Evolutionary conservation across 2,329 filamentous ascomycete species (phyloP).

Genomic region (Paecilomyces sp.): DNA sequence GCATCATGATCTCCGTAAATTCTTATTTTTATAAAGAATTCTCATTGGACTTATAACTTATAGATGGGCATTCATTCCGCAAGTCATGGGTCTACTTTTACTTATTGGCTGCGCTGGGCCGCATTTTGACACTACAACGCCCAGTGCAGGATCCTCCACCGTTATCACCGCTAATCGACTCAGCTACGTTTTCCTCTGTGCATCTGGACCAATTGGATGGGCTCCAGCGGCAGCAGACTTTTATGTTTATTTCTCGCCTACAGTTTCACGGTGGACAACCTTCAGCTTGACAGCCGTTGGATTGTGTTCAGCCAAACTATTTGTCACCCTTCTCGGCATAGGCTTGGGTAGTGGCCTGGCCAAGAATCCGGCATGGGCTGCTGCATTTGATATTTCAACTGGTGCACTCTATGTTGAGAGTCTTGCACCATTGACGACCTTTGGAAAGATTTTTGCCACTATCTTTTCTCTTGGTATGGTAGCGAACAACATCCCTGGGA

Average conservation of each 20-base stretch:
- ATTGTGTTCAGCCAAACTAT: constrained; percentile 17
- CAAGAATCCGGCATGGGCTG: constrained; percentile 17
- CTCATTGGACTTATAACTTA: background rate
- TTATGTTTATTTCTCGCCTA: constrained; percentile 27
- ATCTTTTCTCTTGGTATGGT: constrained; percentile 30
- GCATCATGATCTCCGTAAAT: no score
- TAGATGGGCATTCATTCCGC: constrained; percentile 24
- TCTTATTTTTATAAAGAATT: no score
- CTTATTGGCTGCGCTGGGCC: constrained; percentile 25
- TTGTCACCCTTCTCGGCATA: constrained; percentile 23
- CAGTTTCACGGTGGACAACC: constrained; percentile 21
- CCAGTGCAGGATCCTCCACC: constrained; percentile 6
- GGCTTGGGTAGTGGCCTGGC: constrained; percentile 25
- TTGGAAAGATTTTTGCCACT: constrained; percentile 29
- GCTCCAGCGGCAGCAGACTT: constrained; percentile 22
- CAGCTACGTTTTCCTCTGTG: constrained; percentile 18
- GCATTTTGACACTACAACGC: constrained; percentile 16
- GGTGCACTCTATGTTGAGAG: constrained; percentile 26
- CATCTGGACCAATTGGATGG: constrained; percentile 18
- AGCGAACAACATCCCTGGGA: constrained; percentile 29
- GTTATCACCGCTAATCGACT: constrained; percentile 11
- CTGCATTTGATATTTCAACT: constrained; percentile 19
- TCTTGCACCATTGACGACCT: constrained; percentile 23
- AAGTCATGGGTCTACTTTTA: constrained; percentile 24
- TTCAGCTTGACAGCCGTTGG: constrained; percentile 7